Evolutionary conservation across 1,139 yeast genomes (phyloP).

Genomic region (Zygosaccharomyces pseudobailii): DNA sequence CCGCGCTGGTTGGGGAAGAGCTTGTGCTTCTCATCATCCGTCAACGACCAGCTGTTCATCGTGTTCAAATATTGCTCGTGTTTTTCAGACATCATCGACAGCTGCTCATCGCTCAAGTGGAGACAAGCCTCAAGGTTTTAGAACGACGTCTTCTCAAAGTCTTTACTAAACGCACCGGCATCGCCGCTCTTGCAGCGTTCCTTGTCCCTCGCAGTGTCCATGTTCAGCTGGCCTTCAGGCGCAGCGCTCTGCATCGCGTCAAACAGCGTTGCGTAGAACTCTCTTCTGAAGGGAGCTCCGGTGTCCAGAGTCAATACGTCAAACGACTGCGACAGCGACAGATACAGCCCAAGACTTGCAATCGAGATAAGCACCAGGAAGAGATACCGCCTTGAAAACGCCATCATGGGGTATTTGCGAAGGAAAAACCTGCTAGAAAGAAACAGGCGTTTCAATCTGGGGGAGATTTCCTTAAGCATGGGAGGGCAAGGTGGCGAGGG

Average conservation of each 20-base stretch:
- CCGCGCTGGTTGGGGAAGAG: constrained; percentile 44
- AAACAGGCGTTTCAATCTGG: not conserved
- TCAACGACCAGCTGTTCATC: constrained; percentile 25
- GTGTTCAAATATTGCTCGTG: constrained; percentile 49
- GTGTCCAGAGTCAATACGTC: not conserved
- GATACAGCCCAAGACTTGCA: not conserved
- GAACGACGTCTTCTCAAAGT: constrained; percentile 14
- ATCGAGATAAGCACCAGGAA: not conserved
- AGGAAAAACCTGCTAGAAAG: not conserved
- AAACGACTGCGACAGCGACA: not conserved
- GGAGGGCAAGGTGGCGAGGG: not conserved
- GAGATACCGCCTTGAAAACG: not conserved
- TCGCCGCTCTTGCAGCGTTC: constrained; percentile 12
- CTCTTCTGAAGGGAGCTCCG: constrained; percentile 2
- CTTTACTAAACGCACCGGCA: constrained; percentile 5
- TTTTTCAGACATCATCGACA: constrained; percentile 43
- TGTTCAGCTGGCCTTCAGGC: constrained; percentile 6
- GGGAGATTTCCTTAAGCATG: not conserved
- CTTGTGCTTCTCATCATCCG: constrained; percentile 5
- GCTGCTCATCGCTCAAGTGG: constrained; percentile 44
- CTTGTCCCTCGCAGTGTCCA: constrained; percentile 2
- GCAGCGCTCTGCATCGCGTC: constrained; percentile 6
- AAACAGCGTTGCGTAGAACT: constrained; percentile 8
- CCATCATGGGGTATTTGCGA: constrained; percentile 1
- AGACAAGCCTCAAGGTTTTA: constrained; percentile 21